A percentile compares a stretch with the other conserved stretches of the same genome.
These are phyloP conservation scores for Sporopachydermia lactativora DNA, from an alignment of 805 yeast species.

Conservation along the genomic window DNA sequence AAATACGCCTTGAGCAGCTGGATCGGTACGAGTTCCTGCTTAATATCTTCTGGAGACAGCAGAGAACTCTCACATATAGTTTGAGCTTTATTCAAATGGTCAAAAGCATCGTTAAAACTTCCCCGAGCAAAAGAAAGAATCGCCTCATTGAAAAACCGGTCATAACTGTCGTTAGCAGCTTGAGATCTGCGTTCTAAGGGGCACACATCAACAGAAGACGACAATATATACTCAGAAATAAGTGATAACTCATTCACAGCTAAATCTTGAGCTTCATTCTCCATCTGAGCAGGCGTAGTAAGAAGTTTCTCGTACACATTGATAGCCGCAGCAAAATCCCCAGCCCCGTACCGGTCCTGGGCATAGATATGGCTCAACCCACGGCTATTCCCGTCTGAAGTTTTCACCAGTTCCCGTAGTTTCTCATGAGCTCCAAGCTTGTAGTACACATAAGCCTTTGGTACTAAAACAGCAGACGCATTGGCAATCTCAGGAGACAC, in stretches of 20 bases:
- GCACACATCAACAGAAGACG: constrained; percentile 22
- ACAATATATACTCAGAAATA: constrained; percentile 22
- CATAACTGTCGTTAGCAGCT: constrained; percentile 28
- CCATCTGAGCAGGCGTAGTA: constrained; percentile 13
- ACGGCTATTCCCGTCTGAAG: constrained; percentile 7
- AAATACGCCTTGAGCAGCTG: constrained; percentile 45
- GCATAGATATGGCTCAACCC: constrained; percentile 38
- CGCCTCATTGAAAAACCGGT: constrained; percentile 45
- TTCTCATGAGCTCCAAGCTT: constrained; percentile 31
- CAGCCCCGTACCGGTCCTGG: constrained; percentile 36
- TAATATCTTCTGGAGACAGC: constrained; percentile 30
- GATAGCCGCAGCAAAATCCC: constrained; percentile 28
- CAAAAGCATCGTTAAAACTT: constrained; percentile 26
- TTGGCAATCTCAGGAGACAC: constrained; percentile 17
- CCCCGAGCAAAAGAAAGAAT: constrained; percentile 31
- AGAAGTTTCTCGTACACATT: constrained; percentile 28
- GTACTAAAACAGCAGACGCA: constrained; percentile 23
- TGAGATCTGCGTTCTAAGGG: constrained; percentile 8
- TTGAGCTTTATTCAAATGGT: constrained; percentile 31
- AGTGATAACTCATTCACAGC: constrained; percentile 48
- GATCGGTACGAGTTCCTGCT: constrained; percentile 41
- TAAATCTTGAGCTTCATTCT: constrained; percentile 36
- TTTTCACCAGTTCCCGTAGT: constrained; percentile 13
- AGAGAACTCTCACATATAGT: constrained; percentile 26
- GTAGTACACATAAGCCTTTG: constrained; percentile 46